Evolutionary conservation across 2,329 filamentous ascomycete species (phyloP), one percentile per base, ranked within the genome.

Genomic region (Epichloe uncinata): DNA sequence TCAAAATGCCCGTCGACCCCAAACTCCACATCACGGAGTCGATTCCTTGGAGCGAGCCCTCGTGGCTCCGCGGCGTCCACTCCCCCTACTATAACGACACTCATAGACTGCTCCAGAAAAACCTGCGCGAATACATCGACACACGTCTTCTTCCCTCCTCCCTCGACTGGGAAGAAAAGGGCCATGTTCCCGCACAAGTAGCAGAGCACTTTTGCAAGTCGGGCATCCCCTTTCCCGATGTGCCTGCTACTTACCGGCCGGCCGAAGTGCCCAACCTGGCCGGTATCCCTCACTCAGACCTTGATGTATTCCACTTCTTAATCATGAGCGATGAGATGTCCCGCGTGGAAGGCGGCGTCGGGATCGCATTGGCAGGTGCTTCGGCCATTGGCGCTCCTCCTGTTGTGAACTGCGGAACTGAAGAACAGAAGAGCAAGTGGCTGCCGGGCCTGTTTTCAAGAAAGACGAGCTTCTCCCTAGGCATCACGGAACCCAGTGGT

Each of bases 361-460:
- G 71, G 3, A 78, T 74, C 58, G 75, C 74, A 1, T 65, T 85
- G 11, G 74, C 71, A 2, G 79, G 79, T 22, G 81, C 74, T 0
- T 78, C 77, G 40, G 69, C 71, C 1, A 85, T 85, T 55, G 82
- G 82, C 0, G 73, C 73, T 26, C 81, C 82, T 5, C 82, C 82
- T 0, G 69, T 85, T 43, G 71, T 82, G n/a, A 70, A 76, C 45
- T 78, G 79, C 56, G 82, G 82, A 1, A 83, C 72, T 0, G 64
- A 72, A 34, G 73, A 49, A 36, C 55, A 57, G 38, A 58, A 79
- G 60, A 62, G 59, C 16, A 69, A 69, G 42, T 85, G 77, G 72
- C 65, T 84, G 11, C 78, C 78, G 0, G 73, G 71, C 0, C 67
- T 84, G 34, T 79, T 81, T 42, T 70, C 63, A 7, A 78, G 79